Base-by-base conservation (phyloP, 345 rosid genomes). In the Jatropha curcas region DNA sequence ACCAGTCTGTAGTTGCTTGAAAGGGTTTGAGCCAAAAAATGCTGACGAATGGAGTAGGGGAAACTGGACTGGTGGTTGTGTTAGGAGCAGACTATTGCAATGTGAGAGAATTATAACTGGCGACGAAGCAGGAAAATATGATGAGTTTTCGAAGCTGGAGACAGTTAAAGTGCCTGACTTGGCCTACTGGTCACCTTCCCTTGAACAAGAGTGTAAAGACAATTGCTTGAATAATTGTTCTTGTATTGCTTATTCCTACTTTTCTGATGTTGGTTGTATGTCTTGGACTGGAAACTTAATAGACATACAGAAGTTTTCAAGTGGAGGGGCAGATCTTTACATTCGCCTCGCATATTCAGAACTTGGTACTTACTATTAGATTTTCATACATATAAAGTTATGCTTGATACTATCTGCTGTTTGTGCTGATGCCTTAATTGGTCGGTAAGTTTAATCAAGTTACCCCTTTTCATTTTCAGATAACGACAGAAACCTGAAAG, bases 171-270 rank as follows among this genome's bases (percentile, higher is more conserved):
- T 69, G 34, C 80, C 77, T 1, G 48, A 66, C 53, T 70, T 56
- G 39, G 75, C 75, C 0, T 50, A 43, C 0, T 45, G 70, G 73
- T 71, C 76, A 19, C 12, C 31, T 20, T 48, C 45, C 34, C 30
- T 20, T 1, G 79, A 79, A 52, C 72, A 63, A n/a, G 20, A 45
- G 25, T 89, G 92, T 71, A 74, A 55, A 59, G 41, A 65, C 3
- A 13, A 35, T 28, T 88, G 94, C 80, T 65, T 78, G 53, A 64
- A 16, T n/a, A 86, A 85, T 65, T 85, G 90, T 73, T 82, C 88
- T 13, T 89, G 89, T 27, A 59, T 75, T 0, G 90, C 93, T 58
- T 87, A 87, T 64, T 81, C 89, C 50, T 82, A 69, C 78, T 73
- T 79, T 27, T 25, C 45, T 22, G 82, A 78, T 25, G 70, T 82